Conservation (phyloP, 352 stramenopile species). For the Pilasporangium apinafurcum region DNA sequence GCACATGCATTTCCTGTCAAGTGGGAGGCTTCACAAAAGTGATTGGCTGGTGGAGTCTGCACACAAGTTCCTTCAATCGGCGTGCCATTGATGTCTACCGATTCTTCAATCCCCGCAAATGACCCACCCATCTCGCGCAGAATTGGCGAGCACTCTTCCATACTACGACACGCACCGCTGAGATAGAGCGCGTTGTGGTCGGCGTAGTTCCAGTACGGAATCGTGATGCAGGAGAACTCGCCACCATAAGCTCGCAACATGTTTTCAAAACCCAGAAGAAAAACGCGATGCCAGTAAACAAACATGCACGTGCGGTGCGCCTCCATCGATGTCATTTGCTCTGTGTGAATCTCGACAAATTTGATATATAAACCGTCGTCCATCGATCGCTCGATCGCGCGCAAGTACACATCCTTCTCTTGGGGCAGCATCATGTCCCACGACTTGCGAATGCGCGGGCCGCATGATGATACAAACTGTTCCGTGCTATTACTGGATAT, state of each 20-base stretch:
- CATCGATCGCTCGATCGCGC: conserved; percentile 67
- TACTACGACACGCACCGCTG: conserved; percentile 44
- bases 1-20: conserved; percentile 29
- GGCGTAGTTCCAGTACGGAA: conserved; percentile 87
- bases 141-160: conserved; percentile 71
- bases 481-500: too few species aligned
- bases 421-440: conserved; percentile 52
- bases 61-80: conserved; percentile 60
- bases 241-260: conserved; percentile 74
- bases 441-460: conserved; percentile 66
- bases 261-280: conserved; percentile 83
- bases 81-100: conserved; percentile 62
- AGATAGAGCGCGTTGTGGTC: conserved; percentile 74
- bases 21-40: conserved; percentile 73
- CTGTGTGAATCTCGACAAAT: conserved; percentile 84
- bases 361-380: conserved; percentile 81
- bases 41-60: conserved; percentile 27
- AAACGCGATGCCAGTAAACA: conserved; percentile 78
- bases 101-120: conserved; percentile 14
- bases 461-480: too few species aligned
- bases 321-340: conserved; percentile 76
- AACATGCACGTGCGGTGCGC: conserved; percentile 87
- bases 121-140: conserved; percentile 69
- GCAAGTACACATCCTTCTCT: conserved; percentile 75
- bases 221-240: conserved; percentile 78